phyloP scores from a whole-genome alignment of 1,284 basidiomycete genomes.

The Fomitiporia mediterranea region DNA sequence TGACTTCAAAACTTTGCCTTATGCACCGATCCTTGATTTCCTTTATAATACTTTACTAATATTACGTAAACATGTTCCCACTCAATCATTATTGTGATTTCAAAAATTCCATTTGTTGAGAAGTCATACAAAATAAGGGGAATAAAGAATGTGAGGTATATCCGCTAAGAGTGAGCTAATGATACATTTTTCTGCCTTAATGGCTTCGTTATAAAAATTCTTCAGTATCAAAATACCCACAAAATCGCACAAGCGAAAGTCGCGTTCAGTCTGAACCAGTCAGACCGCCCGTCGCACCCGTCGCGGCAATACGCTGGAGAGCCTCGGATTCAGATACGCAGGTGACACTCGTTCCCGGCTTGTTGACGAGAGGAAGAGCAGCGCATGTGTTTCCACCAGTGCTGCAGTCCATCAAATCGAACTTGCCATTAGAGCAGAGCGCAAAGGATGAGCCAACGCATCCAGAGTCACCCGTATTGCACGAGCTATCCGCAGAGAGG shows the following conservation, averaged over 20 bases:
- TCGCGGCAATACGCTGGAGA: slow-evolving; percentile 36
- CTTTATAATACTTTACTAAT: too few relatives aligned
- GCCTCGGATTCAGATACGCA: slow-evolving; percentile 44
- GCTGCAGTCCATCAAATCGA: slow-evolving; percentile 37
- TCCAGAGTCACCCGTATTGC: slow-evolving; percentile 38
- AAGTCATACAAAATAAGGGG: too few relatives aligned
- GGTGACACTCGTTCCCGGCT: slow-evolving; percentile 42
- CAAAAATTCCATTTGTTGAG: too few relatives aligned
- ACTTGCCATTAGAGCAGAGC: slow-evolving; percentile 35
- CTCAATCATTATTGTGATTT: too few relatives aligned
- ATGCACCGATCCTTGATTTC: background rate
- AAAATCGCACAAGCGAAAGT: background rate
- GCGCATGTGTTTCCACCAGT: slow-evolving; percentile 36
- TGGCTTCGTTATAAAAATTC: too few relatives aligned
- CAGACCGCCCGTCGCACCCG: slow-evolving; percentile 45
- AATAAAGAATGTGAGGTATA: too few relatives aligned
- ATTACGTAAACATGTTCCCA: background rate
- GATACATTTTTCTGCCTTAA: background rate
- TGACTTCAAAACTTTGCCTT: background rate
- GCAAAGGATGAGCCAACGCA: slow-evolving; percentile 40
- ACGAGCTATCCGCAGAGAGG: slow-evolving; percentile 18
- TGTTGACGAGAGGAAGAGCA: slow-evolving; percentile 50
- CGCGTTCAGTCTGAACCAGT: slow-evolving; percentile 27
- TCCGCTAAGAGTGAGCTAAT: background rate
- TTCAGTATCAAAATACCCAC: background rate